A percentile compares a stretch with the other conserved stretches of the same genome.
These are phyloP conservation scores for Eucalyptus cloeziana DNA, from an alignment of 345 rosid species.

Conservation along the genomic window DNA sequence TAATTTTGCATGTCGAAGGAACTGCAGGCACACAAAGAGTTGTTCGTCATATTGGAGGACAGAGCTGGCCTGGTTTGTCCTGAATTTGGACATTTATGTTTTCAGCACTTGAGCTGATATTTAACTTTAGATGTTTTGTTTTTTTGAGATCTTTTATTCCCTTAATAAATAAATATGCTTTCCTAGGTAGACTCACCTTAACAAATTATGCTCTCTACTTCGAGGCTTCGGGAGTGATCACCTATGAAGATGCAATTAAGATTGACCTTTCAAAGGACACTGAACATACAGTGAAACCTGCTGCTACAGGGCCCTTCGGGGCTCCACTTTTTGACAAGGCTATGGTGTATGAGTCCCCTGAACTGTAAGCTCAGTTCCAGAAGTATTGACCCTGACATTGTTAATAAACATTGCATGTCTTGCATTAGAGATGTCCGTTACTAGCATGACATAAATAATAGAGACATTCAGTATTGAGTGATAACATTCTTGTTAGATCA, in stretches of 20 bases:
- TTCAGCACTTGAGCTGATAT: background rate
- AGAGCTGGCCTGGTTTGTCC: constrained; percentile 82
- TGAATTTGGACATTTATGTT: background rate
- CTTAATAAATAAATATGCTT: background rate
- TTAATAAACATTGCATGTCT: background rate
- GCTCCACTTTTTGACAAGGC: constrained; percentile 97
- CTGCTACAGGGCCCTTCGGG: constrained; percentile 95
- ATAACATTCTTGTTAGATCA: background rate
- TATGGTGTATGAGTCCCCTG: constrained; percentile 55
- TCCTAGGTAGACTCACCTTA: constrained; percentile 76
- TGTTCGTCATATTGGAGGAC: constrained; percentile 70
- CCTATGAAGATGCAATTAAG: constrained; percentile 75
- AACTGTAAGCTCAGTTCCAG: constrained; percentile 39
- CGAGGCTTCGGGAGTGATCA: constrained; percentile 69
- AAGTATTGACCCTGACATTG: background rate
- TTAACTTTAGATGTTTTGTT: background rate
- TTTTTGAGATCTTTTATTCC: background rate
- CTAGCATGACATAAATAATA: background rate
- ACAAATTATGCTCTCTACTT: constrained; percentile 91
- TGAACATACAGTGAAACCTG: constrained; percentile 37
- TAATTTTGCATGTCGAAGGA: constrained; percentile 85
- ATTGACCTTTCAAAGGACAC: constrained; percentile 56
- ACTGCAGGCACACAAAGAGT: constrained; percentile 76
- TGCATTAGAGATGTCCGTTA: background rate
- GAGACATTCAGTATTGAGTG: background rate